Percentiles rank a stretch among this genome's conserved stretches.
Evolutionary conservation across 1,284 basidiomycete species (phyloP).

Genomic region (Boletus sp.): DNA sequence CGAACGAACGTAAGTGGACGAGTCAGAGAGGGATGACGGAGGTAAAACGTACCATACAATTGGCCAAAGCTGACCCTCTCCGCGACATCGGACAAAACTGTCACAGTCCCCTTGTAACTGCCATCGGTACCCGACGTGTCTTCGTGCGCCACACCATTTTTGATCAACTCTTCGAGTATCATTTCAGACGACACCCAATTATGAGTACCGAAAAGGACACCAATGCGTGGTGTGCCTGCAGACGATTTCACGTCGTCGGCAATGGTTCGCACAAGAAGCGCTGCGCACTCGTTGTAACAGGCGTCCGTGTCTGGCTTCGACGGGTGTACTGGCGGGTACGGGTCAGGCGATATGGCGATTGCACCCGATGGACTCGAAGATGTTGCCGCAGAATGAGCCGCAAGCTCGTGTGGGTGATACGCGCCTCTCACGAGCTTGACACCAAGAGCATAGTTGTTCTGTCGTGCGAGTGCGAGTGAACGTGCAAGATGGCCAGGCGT

Average conservation of each 20-base stretch:
- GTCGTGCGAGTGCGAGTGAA: constrained; percentile 71
- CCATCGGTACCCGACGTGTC: constrained; percentile 25
- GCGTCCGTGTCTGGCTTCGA: constrained; percentile 78
- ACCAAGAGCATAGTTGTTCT: constrained; percentile 79
- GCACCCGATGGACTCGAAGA: constrained; percentile 16
- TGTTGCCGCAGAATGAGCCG: constrained; percentile 45
- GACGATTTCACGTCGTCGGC: constrained; percentile 27
- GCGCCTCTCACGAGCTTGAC: constrained; percentile 96
- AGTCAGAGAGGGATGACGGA: not conserved
- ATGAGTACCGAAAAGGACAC: constrained; percentile 86
- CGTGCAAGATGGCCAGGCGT: constrained; percentile 70
- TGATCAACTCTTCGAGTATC: constrained; percentile 65
- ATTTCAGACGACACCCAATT: constrained; percentile 71
- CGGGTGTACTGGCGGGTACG: constrained; percentile 67
- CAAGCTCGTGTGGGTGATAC: constrained; percentile 82
- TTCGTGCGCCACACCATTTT: constrained; percentile 55
- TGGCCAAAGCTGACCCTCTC: constrained; percentile 82
- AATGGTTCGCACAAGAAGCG: constrained; percentile 64
- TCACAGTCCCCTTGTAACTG: constrained; percentile 39
- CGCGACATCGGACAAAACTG: constrained; percentile 55
- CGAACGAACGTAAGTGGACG: not conserved
- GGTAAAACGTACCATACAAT: constrained; percentile 68
- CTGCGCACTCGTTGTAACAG: constrained; percentile 76
- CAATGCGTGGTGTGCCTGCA: constrained; percentile 49
- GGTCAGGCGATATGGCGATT: constrained; percentile 58